Percentiles rank a stretch among this genome's conserved stretches.
Evolutionary conservation across 1,284 basidiomycete species (phyloP).

Genomic region (Ceratobasidium sp.): DNA sequence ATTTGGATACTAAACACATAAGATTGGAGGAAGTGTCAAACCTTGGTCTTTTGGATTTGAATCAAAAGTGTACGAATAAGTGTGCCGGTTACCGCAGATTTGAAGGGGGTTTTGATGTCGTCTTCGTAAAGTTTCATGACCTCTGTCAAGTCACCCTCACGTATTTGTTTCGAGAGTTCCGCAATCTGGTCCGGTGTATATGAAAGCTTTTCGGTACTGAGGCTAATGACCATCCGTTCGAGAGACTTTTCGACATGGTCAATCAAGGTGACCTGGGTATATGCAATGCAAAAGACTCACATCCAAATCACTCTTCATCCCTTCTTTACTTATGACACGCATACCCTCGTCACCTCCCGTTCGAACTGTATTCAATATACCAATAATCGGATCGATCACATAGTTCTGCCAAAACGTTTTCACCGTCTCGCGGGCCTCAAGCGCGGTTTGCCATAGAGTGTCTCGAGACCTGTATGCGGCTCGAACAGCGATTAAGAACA

Average conservation of each 20-base stretch:
- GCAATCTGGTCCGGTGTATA: constrained; percentile 69
- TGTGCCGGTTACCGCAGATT: constrained; percentile 81
- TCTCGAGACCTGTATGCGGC: constrained; percentile 61
- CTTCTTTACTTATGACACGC: constrained; percentile 74
- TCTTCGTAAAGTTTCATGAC: constrained; percentile 91
- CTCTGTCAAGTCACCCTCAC: constrained; percentile 84
- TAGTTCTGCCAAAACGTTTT: constrained; percentile 82
- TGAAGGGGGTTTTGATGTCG: constrained; percentile 87
- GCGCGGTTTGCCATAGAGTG: constrained; percentile 60
- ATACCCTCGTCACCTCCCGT: constrained; percentile 75
- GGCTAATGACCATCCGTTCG: constrained; percentile 89
- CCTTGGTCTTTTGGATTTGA: constrained; percentile 97
- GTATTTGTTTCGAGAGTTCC: constrained; percentile 70
- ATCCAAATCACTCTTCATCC: constrained; percentile 79
- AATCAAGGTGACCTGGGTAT: neutral
- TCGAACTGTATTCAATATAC: constrained; percentile 83
- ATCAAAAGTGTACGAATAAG: constrained; percentile 88
- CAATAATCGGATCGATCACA: constrained; percentile 86
- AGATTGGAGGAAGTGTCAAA: constrained; percentile 52
- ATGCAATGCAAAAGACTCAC: constrained; percentile 57
- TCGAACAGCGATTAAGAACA: constrained; percentile 60
- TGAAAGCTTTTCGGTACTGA: constrained; percentile 81
- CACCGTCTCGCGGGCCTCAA: constrained; percentile 73
- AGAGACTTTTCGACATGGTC: constrained; percentile 68
- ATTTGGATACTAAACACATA: neutral